Evolutionary conservation across 306 rosid species (phyloP), one percentile per base, ranked within the genome.

Genomic region (Vigna hirtella): DNA sequence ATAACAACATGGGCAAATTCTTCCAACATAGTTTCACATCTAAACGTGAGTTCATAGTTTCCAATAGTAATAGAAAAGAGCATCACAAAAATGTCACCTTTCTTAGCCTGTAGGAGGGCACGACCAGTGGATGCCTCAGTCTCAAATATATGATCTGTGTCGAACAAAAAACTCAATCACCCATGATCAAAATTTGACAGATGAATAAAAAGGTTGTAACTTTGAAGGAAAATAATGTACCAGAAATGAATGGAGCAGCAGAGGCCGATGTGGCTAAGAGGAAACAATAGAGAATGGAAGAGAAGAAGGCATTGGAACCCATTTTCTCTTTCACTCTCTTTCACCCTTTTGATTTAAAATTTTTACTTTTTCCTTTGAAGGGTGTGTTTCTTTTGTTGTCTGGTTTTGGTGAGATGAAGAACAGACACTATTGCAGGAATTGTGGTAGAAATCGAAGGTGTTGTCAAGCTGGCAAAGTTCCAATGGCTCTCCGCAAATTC

Each of bases 61-160:
- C 45, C 2, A 40, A 40, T 0, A 40, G 45, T 40, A 40, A 40
- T 40, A 0, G 0, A 38, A 1, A 38, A 7, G 43, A 38, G 43
- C 43, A 7, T 6, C 70, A 22, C 11, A 58, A 56, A 30, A 71
- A 4, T 38, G 43, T 55, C 86, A 95, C 99, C 64, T 84, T 87
- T 86, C 85, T 74, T 80, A 72, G 88, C 82, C 78, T 95, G 98
- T 51, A 95, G 93, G 69, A 95, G 99, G 78, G 91, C 81, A 69
- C 98, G 98, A 6, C 89, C 84, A 1, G 66, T 67, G 36, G 83
- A 70, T 78, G 20, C 68, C 61, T 61, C 85, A 11, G 87, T 52
- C 1, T 63, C 81, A 67, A 91, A 88, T 43, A 86, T 64, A 11
- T 66, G 77, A 82, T 90, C 98, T 93, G 85, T 18, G 84, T 11